Evolutionary conservation across 768 basidiomycete species (phyloP), one percentile per base, ranked within the genome.

Genomic region (Boletus vermiculosoides): DNA sequence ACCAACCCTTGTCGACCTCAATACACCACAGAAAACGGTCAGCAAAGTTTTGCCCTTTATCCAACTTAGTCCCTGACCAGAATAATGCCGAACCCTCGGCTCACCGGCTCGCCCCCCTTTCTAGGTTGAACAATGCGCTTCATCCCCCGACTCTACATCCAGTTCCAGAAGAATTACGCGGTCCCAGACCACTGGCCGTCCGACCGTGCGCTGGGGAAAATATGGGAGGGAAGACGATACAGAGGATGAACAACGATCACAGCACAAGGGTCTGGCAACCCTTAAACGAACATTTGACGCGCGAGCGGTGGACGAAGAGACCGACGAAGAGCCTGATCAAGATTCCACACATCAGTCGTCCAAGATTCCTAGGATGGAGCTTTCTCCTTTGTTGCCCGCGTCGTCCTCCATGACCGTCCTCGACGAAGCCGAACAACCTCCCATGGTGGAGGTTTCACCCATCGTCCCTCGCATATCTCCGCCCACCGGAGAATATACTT

Each of bases 231-330:
- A 70, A 1, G 69, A 71, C 58, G 72, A 72, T 20, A 4, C 61
- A 20, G 71, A 72, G 2, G 66, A 60, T 22, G 66, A 66, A 42
- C 53, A 61, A 49, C 53, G 25, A 59, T 54, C 52, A 22, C 56
- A 54, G 15, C 45, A 20, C 15, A 64, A 50, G 65, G 54, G 53
- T 53, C 54, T 30, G 46, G 64, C 55, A 53, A 49, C 65, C 60
- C 72, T 72, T 11, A 72, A 72, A 59, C 71, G 71, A 62, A 51
- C 63, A 1, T 71, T 73, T 58, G 71, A 72, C 58, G 72, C 72
- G 45, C 69, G 71, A 15, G 71, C 71, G 1, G 71, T 73, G 11
- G 71, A 74, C 11, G 63, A 73, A 53, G 72, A 73, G 22, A 73
- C 72, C 0, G 71, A 72, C 53, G 64, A 73, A 42, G 71, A 72